Evolutionary conservation across 192 early-diverging fungal genomes (phyloP), one percentile per base, ranked within the genome.

Genomic region (Spizellomyces sp.): DNA sequence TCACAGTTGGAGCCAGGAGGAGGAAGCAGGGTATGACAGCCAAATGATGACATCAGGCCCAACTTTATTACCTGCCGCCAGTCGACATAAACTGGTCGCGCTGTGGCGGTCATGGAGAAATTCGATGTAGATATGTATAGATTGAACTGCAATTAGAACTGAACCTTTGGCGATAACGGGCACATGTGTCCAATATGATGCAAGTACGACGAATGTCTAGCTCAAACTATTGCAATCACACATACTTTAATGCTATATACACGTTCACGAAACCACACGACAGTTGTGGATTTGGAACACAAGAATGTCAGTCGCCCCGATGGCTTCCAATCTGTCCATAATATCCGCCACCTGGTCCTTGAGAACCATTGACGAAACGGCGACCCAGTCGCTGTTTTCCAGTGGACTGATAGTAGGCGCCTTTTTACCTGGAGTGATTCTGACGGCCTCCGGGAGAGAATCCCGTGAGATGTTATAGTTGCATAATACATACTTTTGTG

Each of bases 251-350:
- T 22, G 22, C 54, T 56, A 4, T 6, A n/a, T 36, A 36, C 4
- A 56, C n/a, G 54, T 7, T 56, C 22, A 56, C n/a, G 54, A 62
- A n/a, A 58, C 66, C n/a, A 74, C 73, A 19, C 67, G 48, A 17
- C 60, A 75, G 45, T 84, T 84, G 46, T 75, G 68, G 21, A 84
- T 77, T 54, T 77, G 50, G 21, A 79, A 75, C 43, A 99, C 87
- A 57, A 99, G 72, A 50, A 99, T 96, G 78, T 99, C 97, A 6
- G 81, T 88, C 5, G 96, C 97, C 41, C 96, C 96, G 63, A 94
- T 84, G 12, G 82, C 87, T 75, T 90, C 86, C 66, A 99, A 80
- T 57, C 83, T 71, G 70, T 99, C 97, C 97, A 99, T 99, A 17
- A 91, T 89, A 48, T 94, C 88, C 3, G 89, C 95, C 14, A 90